Evolutionary conservation across 768 basidiomycete species (phyloP), one percentile per base, ranked within the genome.

Genomic region (Tulasnella sp.): DNA sequence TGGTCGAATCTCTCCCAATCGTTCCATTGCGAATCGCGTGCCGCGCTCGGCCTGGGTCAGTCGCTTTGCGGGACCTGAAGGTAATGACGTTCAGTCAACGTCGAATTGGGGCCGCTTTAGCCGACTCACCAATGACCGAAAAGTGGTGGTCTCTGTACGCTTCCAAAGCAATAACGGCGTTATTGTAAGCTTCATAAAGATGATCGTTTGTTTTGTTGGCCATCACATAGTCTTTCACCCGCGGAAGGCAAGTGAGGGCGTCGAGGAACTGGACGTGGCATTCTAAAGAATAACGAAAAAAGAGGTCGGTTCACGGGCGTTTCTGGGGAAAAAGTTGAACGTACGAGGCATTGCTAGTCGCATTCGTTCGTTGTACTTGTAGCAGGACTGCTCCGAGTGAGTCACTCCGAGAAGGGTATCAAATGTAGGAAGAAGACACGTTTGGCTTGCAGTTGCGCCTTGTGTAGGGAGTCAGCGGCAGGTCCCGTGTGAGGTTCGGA

Each of bases 311-410:
- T 58, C 12, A 15, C 6, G 1, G 11, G 22, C 12, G 72, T 31
- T 17, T 19, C 14, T 31, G 67, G 19, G n/a, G 25, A 22, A 22
- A 1, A 8, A 11, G 12, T 25, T 39, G 34, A 36, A 54, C 72
- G 22, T 73, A 73, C 72, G 40, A n/a, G 72, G 72, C 72, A 73
- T 73, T 36, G 72, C 72, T 25, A 22, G 29, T 19, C 49, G 72
- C 31, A 45, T 42, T 11, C 12, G 40, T 25, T 73, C 42, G 36
- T 22, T n/a, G 29, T 49, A 8, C 11, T 31, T 38, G 40, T 70
- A 25, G 45, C 17, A 73, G 25, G 42, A 8, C 2, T 49, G 42
- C 9, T 22, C 34, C 14, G 52, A 25, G 29, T 42, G 36, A 17
- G 42, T 34, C 40, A 73, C 25, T 11, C 72, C 72, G 52, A 73